Evolutionary conservation across 2,329 filamentous ascomycete species (phyloP).

Genomic region (Xylaria sp.): DNA sequence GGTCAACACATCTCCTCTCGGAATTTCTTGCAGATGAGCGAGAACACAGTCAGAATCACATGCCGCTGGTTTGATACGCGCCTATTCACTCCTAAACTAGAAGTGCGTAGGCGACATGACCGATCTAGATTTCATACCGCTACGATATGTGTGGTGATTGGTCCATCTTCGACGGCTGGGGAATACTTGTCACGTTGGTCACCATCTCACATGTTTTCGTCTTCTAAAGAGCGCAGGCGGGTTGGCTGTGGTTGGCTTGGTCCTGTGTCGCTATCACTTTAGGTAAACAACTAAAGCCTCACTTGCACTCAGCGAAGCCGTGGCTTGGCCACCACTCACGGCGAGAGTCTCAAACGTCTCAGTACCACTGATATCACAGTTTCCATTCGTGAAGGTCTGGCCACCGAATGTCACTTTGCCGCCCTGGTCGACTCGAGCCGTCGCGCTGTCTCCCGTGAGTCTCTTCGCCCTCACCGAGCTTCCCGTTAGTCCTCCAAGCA

Average conservation of each 20-base stretch:
- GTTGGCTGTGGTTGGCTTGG: neutral
- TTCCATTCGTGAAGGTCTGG: slow-evolving; percentile 58
- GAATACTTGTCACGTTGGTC: no score
- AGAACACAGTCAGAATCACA: no score
- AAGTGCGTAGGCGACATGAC: no score
- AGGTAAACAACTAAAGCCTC: slow-evolving; percentile 63
- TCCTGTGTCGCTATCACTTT: slow-evolving; percentile 38
- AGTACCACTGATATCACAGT: slow-evolving; percentile 56
- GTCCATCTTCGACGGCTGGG: no score
- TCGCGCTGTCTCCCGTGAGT: slow-evolving; percentile 58
- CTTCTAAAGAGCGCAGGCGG: no score
- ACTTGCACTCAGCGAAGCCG: slow-evolving; percentile 56
- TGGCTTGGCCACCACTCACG: slow-evolving; percentile 53
- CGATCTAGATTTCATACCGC: no score
- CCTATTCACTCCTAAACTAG: no score
- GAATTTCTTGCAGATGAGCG: no score
- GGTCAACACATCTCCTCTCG: no score
- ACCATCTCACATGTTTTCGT: no score
- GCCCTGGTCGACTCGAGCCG: slow-evolving; percentile 58
- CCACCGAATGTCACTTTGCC: slow-evolving; percentile 58
- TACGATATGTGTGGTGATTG: no score
- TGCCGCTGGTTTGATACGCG: no score
- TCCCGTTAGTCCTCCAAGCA: slow-evolving; percentile 55
- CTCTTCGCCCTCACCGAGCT: slow-evolving; percentile 55
- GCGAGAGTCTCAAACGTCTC: slow-evolving; percentile 53